These are phyloP conservation scores for Plasmodium malariae DNA, from an alignment of 169 alveolate species.

Conservation along the genomic window DNA sequence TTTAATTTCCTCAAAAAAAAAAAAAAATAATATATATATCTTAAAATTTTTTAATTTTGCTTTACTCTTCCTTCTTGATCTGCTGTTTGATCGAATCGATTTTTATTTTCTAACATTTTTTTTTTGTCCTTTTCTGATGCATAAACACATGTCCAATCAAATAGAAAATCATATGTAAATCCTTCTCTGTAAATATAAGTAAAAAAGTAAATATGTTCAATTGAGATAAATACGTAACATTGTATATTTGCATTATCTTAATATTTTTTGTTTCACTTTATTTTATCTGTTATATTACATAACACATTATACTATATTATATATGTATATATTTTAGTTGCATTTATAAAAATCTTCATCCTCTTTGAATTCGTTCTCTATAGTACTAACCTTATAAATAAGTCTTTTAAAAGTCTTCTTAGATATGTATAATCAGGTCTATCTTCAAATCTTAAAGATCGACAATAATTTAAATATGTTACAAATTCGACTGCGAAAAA, in stretches of 20 bases:
- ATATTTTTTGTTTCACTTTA: too few species aligned
- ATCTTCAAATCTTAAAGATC: constrained; percentile 96
- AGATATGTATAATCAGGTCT: constrained; percentile 96
- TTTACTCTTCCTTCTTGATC: constrained; percentile 79
- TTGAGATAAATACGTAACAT: too few species aligned
- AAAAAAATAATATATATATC: too few species aligned
- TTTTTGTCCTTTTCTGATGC: constrained; percentile 83
- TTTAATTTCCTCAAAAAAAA: constrained; percentile 17
- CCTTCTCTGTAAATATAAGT: constrained; percentile 88
- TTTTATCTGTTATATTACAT: too few species aligned
- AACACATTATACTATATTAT: too few species aligned
- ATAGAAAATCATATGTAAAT: constrained; percentile 94
- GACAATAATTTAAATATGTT: constrained; percentile 94
- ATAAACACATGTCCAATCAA: constrained; percentile 95
- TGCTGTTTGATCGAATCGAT: constrained; percentile 76
- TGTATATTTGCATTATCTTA: too few species aligned
- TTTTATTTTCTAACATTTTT: constrained; percentile 77
- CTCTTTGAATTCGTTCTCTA: not conserved
- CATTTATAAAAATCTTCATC: not conserved
- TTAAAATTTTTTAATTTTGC: constrained; percentile 44
- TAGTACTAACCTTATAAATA: constrained; percentile 87
- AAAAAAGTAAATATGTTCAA: too few species aligned
- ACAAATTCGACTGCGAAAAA: constrained; percentile 90
- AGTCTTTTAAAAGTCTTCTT: constrained; percentile 96
- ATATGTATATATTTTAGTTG: too few species aligned